Evolutionary conservation across 768 basidiomycete species (phyloP), one percentile per base, ranked within the genome.

Genomic region (Tricholoma sp.): DNA sequence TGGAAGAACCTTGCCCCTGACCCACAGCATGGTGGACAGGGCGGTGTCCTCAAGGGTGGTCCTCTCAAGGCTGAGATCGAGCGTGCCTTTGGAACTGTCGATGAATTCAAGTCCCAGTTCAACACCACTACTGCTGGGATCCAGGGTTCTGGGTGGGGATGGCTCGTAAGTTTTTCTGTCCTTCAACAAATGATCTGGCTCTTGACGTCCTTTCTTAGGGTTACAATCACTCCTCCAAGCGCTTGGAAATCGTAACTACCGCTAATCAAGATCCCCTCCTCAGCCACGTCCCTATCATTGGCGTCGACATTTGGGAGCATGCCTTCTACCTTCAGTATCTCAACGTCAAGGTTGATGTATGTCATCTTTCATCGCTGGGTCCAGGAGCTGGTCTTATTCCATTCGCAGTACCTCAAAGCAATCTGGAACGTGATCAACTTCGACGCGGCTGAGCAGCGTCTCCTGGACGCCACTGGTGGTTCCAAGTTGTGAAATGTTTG

Each of bases 241-340:
- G 77, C 63, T 84, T 99, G 56, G 94, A 96, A 78, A 83, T 97
- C 63, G 75, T 83, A 52, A 95, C 97, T 43, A 98, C 97, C 31
- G 71, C 93, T 5, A 98, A 99, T 83, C 97, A 99, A 78, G 95
- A 98, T 70, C 95, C 94, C 58, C 81, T 95, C 51, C 73, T 92
- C 62, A 70, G 74, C 47, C 86, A 84, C 67, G 73, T 83, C 55
- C 91, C 94, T 55, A 81, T 97, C 75, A 89, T 95, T 64, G 93
- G 94, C 45, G 87, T 97, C 64, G 94, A 95, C 62, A 85, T 95
- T 68, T 96, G 94, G 94, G 93, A 96, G 75, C 94, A 95, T 68
- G 91, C 93, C 53, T 93, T 94, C 79, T 98, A 96, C 77, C 83
- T 96, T 64, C 93, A 98, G 72, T 98, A 98, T 77, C 83, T 89